phyloP scores from a whole-genome alignment of 257 asterid genomes.

The Salvia miltiorrhiza region DNA sequence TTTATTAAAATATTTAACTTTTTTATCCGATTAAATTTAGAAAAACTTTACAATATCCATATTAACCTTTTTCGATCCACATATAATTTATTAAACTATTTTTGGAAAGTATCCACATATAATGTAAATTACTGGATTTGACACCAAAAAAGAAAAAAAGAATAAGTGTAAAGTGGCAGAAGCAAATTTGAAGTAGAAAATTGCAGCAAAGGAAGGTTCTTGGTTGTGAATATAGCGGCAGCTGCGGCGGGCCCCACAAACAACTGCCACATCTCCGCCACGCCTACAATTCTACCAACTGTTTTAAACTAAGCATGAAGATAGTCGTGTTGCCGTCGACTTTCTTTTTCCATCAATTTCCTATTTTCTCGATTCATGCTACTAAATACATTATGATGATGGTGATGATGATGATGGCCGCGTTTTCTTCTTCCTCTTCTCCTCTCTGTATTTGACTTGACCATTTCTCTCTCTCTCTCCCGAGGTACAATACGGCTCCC shows the following conservation, averaged over 20 bases:
- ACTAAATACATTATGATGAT: neutral
- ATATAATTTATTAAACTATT: too few species aligned
- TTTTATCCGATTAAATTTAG: too few species aligned
- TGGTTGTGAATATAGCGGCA: too few species aligned
- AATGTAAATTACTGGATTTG: too few species aligned
- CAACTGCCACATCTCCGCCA: neutral
- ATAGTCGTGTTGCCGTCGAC: neutral
- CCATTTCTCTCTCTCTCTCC: neutral
- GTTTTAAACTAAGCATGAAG: neutral
- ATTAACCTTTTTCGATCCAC: too few species aligned
- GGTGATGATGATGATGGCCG: neutral
- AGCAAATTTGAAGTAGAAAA: too few species aligned
- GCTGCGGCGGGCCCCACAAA: neutral
- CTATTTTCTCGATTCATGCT: neutral
- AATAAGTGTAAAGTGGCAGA: too few species aligned
- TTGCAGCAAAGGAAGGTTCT: neutral
- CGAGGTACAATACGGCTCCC: slow-evolving; percentile 2
- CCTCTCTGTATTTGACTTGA: slow-evolving; percentile 21
- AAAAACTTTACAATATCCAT: too few species aligned
- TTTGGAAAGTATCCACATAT: too few species aligned
- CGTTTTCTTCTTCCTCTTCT: neutral
- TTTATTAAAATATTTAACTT: too few species aligned
- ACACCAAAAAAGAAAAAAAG: too few species aligned
- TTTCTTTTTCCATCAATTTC: neutral
- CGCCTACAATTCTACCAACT: slow-evolving; percentile 1